phyloP scores from a whole-genome alignment of 208 protist species.

The Leishmania tropica region DNA sequence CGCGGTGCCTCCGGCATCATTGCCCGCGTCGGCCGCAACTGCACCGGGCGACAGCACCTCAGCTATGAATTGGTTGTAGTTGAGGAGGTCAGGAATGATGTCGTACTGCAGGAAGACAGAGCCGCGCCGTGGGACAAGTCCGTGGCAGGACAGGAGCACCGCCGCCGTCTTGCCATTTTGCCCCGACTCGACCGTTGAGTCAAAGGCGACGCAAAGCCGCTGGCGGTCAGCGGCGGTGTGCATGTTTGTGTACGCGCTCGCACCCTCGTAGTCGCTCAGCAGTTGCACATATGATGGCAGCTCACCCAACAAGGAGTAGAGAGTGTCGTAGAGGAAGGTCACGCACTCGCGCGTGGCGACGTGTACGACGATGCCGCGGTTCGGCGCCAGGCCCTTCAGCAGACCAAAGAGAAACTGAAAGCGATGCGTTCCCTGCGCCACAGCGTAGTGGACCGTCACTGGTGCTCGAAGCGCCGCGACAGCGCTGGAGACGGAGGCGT shows the following conservation, averaged over 20 bases:
- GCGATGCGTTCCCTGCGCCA: slow-evolving; percentile 53
- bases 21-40: not conserved
- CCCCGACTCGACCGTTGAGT: slow-evolving; percentile 32
- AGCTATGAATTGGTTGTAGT: slow-evolving; percentile 69
- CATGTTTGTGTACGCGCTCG: slow-evolving; percentile 42
- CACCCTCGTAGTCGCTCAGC: slow-evolving; percentile 70
- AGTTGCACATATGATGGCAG: slow-evolving; percentile 48
- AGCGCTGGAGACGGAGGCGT: not conserved
- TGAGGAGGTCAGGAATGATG: slow-evolving; percentile 55
- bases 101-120: slow-evolving; percentile 70
- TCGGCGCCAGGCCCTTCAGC: slow-evolving; percentile 41
- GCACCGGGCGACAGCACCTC: slow-evolving; percentile 47
- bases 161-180: slow-evolving; percentile 34
- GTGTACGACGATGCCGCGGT: slow-evolving; percentile 65
- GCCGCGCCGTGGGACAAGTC: slow-evolving; percentile 53
- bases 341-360: slow-evolving; percentile 66
- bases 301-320: slow-evolving; percentile 54
- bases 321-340: slow-evolving; percentile 57
- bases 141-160: slow-evolving; percentile 66
- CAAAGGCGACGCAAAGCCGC: slow-evolving; percentile 46
- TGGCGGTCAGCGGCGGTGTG: slow-evolving; percentile 38
- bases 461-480: slow-evolving; percentile 18
- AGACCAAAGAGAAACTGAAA: slow-evolving; percentile 70
- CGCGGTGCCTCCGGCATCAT: not conserved
- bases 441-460: slow-evolving; percentile 64